These are phyloP conservation scores for Phytophthora citricola DNA, from an alignment of 352 stramenopile species.

Conservation along the genomic window DNA sequence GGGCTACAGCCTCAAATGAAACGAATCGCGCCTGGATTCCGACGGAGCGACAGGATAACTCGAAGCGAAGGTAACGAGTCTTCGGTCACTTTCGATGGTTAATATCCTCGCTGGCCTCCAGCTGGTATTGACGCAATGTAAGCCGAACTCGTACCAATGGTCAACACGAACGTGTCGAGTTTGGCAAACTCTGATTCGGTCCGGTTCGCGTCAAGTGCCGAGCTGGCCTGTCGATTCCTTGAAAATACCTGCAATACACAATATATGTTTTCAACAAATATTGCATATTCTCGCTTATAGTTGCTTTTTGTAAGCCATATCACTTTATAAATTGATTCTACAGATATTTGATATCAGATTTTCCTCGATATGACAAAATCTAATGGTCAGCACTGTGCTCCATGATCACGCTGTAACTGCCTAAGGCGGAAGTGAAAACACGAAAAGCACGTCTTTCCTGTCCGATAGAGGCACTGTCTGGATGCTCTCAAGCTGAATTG, in stretches of 20 bases:
- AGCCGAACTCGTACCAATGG: no score
- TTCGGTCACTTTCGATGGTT: not conserved
- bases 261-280: no score
- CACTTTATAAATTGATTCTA: not conserved
- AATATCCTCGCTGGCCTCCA: not conserved
- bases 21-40: not conserved
- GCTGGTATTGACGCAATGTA: not conserved
- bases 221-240: no score
- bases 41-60: not conserved
- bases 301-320: no score
- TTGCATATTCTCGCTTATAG: no score
- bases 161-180: no score
- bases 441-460: slow-evolving; percentile 12
- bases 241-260: no score
- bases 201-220: no score
- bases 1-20: slow-evolving; percentile 4
- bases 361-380: no score
- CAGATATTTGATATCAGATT: not conserved
- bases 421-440: slow-evolving; percentile 19
- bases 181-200: no score
- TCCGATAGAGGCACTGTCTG: slow-evolving; percentile 17
- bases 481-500: not conserved
- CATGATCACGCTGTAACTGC: slow-evolving; percentile 11
- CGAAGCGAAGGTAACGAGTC: slow-evolving; percentile 10
- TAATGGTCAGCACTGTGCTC: not conserved